Conservation (phyloP, 2,329 filamentous ascomycete genomes). For the Penicillium palitans region DNA sequence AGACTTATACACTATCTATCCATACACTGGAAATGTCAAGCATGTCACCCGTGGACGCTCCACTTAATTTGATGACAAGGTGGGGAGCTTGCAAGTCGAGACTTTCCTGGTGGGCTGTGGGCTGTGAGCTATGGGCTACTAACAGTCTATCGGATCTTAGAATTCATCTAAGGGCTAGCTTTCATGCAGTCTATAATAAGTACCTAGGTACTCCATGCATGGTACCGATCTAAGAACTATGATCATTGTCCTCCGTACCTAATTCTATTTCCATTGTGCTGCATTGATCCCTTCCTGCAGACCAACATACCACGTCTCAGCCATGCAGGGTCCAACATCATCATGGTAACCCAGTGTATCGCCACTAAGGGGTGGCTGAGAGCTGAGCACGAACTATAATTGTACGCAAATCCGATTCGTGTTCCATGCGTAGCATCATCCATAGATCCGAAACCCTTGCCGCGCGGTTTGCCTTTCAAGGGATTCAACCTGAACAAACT, state of each 20-base stretch:
- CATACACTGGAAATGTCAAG: not conserved
- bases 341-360: slow-evolving; percentile 12
- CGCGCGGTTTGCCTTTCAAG: not conserved
- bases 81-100: slow-evolving; percentile 3
- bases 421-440: not conserved
- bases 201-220: no score
- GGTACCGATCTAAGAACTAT: not conserved
- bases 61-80: not conserved
- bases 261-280: not conserved
- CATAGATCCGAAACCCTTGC: not conserved
- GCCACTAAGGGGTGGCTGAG: slow-evolving; percentile 17
- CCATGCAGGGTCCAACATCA: slow-evolving; percentile 9
- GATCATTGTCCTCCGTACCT: not conserved
- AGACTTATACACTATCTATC: not conserved
- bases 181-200: not conserved
- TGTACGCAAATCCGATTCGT: not conserved
- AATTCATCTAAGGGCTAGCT: not conserved
- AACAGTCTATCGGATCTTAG: not conserved
- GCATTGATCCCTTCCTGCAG: slow-evolving; percentile 8
- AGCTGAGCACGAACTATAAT: not conserved
- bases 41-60: not conserved
- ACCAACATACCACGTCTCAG: slow-evolving; percentile 17
- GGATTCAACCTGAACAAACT: not conserved
- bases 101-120: not conserved
- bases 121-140: not conserved